Evolutionary conservation across 495 filamentous ascomycete species (phyloP), one percentile per base, ranked within the genome.

Genomic region (Penicillium arizonense): DNA sequence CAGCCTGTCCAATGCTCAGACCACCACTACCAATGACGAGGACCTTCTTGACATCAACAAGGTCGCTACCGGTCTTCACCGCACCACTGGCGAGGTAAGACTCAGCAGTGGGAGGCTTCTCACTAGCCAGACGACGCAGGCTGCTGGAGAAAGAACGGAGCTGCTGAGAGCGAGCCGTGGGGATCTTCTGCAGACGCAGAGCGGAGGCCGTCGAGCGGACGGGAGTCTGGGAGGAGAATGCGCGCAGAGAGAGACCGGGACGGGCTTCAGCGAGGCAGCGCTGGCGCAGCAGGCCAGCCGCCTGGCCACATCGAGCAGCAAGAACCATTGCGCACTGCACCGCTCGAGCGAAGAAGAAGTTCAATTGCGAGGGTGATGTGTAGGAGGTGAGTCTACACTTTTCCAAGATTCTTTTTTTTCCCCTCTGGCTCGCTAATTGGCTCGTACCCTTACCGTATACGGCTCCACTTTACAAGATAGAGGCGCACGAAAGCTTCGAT

Each of bases 31-130:
- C 93, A 56, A 97, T 86, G 30, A 97, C 87, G 16, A 97, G 78
- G 6, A 96, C 91, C 76, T 97, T 97, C 78, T 96, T 95, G 23
- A 98, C 94, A 74, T 96, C 86, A 38, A 97, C 86, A 42, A 88
- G 69, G 59, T 91, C 80, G 54, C 75, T 79, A 40, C 83, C 86
- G 21, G 81, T 75, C 61, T 86, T 86, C 56, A 97, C 83, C 44
- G 82, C 87, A 48, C 91, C 92, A 70, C 90, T 96, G 45, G 86
- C 81, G 49, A 97, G 77, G 69, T 96, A 96, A 44, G 92, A 89
- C 63, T 93, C 86, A 16, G 92, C 86, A 61, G 88, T 87, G 30
- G 91, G 93, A 37, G 90, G 85, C 56, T 79, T 73, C 69, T 92
- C 83, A 34, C 70, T 61, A 30, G 71, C 67, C 47, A 75, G 55